These are phyloP conservation scores for Wickerhamomyces rabaulensis DNA, from an alignment of 805 yeast genomes.

Conservation along the genomic window DNA sequence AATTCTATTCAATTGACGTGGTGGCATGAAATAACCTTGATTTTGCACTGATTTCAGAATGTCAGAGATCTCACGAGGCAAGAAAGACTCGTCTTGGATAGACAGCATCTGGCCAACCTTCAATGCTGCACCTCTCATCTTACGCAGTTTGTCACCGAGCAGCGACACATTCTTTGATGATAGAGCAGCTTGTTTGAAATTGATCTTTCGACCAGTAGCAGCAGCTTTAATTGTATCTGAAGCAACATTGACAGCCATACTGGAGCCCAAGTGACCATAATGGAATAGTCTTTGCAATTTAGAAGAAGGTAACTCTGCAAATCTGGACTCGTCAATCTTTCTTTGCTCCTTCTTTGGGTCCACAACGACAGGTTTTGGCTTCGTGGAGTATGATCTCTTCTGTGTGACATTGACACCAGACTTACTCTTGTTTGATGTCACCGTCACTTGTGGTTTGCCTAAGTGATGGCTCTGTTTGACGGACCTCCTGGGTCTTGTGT, in stretches of 20 bases:
- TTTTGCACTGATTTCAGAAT: constrained; percentile 83
- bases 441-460: background rate
- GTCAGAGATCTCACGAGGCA: constrained; percentile 81
- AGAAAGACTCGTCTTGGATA: constrained; percentile 81
- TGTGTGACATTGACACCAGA: background rate
- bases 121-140: constrained; percentile 98
- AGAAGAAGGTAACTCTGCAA: constrained; percentile 78
- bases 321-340: constrained; percentile 38
- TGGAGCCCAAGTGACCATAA: constrained; percentile 89
- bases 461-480: background rate
- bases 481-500: constrained; percentile 1
- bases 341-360: constrained; percentile 3
- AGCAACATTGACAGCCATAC: constrained; percentile 81
- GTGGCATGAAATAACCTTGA: constrained; percentile 96
- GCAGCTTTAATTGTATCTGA: constrained; percentile 68
- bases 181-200: constrained; percentile 55
- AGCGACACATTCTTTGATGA: constrained; percentile 82
- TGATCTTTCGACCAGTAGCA: constrained; percentile 46
- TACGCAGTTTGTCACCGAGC: constrained; percentile 79
- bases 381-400: constrained; percentile 14
- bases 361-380: constrained; percentile 11
- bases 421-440: background rate
- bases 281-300: constrained; percentile 88
- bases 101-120: constrained; percentile 96
- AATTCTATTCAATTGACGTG: constrained; percentile 75